Percentiles rank a stretch among this genome's conserved stretches.
Evolutionary conservation across 352 stramenopile genomes (phyloP).

Genomic region (Peronospora destructor): DNA sequence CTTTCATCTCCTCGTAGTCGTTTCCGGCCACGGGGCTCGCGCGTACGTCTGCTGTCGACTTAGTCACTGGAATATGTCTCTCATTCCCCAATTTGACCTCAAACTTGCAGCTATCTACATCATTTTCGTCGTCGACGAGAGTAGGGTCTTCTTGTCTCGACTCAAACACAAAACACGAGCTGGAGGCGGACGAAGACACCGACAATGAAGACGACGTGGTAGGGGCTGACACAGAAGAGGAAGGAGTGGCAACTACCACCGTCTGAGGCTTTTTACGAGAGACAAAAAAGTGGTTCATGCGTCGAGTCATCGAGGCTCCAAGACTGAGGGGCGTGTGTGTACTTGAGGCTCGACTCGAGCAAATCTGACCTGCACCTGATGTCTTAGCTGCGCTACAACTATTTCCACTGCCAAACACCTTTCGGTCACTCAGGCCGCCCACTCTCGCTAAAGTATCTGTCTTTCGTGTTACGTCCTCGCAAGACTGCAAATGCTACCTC

Average conservation of each 20-base stretch:
- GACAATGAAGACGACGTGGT: constrained; percentile 7
- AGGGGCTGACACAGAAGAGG: constrained; percentile 11
- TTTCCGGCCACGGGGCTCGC: constrained; percentile 16
- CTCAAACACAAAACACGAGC: constrained; percentile 16
- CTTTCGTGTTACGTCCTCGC: constrained; percentile 19
- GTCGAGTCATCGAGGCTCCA: constrained; percentile 25
- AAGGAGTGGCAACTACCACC: constrained; percentile 9
- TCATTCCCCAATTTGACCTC: constrained; percentile 39
- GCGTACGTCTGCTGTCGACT: constrained; percentile 23
- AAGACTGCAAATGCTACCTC: constrained; percentile 29
- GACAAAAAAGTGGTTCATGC: constrained; percentile 27
- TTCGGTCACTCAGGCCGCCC: constrained; percentile 9
- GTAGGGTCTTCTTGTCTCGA: constrained; percentile 22
- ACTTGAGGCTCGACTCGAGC: constrained; percentile 3
- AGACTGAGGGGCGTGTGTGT: constrained; percentile 1
- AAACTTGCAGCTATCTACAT: constrained; percentile 27
- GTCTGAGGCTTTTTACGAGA: constrained; percentile 16
- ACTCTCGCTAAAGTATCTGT: constrained; percentile 9
- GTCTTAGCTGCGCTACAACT: constrained; percentile 13
- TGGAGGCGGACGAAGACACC: constrained; percentile 9
- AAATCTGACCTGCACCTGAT: constrained; percentile 26
- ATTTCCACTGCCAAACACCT: constrained; percentile 7
- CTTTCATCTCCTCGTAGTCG: constrained; percentile 21
- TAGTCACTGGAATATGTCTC: constrained; percentile 20
- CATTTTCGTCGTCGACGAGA: constrained; percentile 17